phyloP scores from a whole-genome alignment of 441 rosid species.

The Eutrema salsugineum region DNA sequence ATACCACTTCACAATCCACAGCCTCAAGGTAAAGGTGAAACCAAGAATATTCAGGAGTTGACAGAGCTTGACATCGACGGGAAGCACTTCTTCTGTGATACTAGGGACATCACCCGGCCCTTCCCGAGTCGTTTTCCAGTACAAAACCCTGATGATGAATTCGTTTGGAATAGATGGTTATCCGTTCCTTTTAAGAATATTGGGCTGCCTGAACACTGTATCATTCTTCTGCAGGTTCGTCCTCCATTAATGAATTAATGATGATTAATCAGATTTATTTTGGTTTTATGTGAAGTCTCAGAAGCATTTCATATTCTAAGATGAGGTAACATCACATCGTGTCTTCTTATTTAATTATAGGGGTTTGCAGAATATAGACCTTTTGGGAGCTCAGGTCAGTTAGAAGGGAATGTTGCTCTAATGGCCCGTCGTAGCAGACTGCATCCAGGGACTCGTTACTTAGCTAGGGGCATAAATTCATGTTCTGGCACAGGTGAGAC shows the following conservation, averaged over 20 bases:
- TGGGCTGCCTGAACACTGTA: slow-evolving; percentile 70
- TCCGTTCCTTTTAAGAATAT: slow-evolving; percentile 68
- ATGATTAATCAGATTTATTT: slow-evolving; percentile 1
- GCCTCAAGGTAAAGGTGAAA: slow-evolving; percentile 86
- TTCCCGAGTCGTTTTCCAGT: slow-evolving; percentile 83
- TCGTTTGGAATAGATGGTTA: slow-evolving; percentile 95
- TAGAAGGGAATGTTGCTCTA: slow-evolving; percentile 88
- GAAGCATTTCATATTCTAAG: neutral
- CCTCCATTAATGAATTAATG: slow-evolving; percentile 12
- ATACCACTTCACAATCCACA: slow-evolving; percentile 75
- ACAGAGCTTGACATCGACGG: slow-evolving; percentile 92
- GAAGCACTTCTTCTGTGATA: slow-evolving; percentile 91
- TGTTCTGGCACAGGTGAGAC: slow-evolving; percentile 92
- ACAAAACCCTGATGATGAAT: slow-evolving; percentile 78
- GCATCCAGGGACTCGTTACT: slow-evolving; percentile 99
- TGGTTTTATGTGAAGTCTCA: neutral
- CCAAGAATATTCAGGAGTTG: slow-evolving; percentile 81
- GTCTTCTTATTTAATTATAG: slow-evolving; percentile 71
- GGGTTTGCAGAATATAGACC: slow-evolving; percentile 97
- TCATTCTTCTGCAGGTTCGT: slow-evolving; percentile 94
- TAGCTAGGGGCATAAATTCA: slow-evolving; percentile 97
- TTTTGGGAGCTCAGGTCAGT: slow-evolving; percentile 93
- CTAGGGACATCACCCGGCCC: slow-evolving; percentile 84
- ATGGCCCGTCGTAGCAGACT: slow-evolving; percentile 95
- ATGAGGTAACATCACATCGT: slow-evolving; percentile 8